Evolutionary conservation across 805 yeast genomes (phyloP).

Genomic region (Suhomyces pyralidae): DNA sequence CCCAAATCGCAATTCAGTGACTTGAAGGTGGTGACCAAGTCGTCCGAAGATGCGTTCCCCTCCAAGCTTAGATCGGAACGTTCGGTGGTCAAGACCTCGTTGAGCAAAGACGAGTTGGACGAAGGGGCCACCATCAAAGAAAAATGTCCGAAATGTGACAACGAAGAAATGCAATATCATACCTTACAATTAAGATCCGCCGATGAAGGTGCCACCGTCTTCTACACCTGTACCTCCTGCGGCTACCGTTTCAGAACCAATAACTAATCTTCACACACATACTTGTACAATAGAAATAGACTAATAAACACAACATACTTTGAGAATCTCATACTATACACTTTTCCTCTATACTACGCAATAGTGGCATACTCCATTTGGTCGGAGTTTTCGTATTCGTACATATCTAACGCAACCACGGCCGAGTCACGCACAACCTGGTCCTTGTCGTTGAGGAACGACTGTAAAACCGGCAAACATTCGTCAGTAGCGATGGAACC

Average conservation of each 20-base stretch:
- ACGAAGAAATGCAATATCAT: constrained; percentile 97
- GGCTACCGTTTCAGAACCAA: constrained; percentile 93
- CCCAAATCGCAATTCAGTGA: constrained; percentile 59
- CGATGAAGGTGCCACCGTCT: constrained; percentile 99
- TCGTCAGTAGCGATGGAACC: constrained; percentile 97
- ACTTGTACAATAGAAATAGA: neutral
- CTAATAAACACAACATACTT: too few species aligned
- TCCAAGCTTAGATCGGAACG: constrained; percentile 75
- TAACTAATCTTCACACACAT: constrained; percentile 43
- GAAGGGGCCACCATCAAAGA: constrained; percentile 98
- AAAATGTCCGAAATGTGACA: constrained; percentile 97
- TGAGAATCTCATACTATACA: too few species aligned
- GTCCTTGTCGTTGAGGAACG: constrained; percentile 76
- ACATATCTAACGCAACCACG: constrained; percentile 96
- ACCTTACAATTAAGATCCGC: constrained; percentile 96
- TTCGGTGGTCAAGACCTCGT: constrained; percentile 85
- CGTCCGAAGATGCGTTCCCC: constrained; percentile 93
- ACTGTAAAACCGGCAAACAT: constrained; percentile 81
- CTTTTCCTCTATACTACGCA: neutral
- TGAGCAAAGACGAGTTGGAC: constrained; percentile 73
- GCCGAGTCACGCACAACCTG: constrained; percentile 96
- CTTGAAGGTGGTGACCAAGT: constrained; percentile 80
- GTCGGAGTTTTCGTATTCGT: constrained; percentile 85
- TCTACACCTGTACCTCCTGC: constrained; percentile 93
- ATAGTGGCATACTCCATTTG: constrained; percentile 71